A percentile compares a stretch with the other conserved stretches of the same genome.
Conservation (phyloP, 2,329 filamentous ascomycete genomes). For the Sarocladium oryzae region DNA sequence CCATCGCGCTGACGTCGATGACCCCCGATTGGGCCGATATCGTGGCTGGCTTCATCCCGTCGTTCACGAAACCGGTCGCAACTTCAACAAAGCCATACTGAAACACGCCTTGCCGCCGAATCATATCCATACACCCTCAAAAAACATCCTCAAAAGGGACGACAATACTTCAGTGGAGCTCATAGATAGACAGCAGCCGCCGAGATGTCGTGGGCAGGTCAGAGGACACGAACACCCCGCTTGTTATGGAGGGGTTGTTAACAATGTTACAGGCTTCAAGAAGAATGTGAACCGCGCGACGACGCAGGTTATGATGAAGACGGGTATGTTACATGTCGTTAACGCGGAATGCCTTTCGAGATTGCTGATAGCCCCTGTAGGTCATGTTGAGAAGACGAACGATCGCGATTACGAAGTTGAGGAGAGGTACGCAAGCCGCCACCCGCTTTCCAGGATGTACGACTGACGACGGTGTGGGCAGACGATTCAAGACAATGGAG, state of each 20-base stretch:
- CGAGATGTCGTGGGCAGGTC: conserved; percentile 68
- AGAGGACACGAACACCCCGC: conserved; percentile 19
- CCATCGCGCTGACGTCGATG: conserved; percentile 18
- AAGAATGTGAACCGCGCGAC: conserved; percentile 98
- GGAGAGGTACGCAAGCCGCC: conserved; percentile 55
- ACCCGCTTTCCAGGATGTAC: neutral
- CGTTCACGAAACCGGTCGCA: neutral
- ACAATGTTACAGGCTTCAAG: conserved; percentile 42
- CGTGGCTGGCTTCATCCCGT: conserved; percentile 24
- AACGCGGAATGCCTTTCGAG: too few species aligned
- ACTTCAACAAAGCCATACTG: neutral
- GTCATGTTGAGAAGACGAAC: conserved; percentile 97
- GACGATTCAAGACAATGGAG: conserved; percentile 97
- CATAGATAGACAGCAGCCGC: conserved; percentile 14
- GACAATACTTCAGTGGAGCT: neutral
- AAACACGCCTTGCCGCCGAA: neutral
- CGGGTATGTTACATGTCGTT: too few species aligned
- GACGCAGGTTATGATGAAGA: conserved; percentile 99
- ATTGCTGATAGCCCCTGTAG: conserved; percentile 31
- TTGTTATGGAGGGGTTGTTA: conserved; percentile 21
- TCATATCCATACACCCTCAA: neutral
- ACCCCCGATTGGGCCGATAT: conserved; percentile 11
- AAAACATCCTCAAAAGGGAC: neutral
- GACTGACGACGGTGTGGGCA: conserved; percentile 27
- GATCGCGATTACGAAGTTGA: conserved; percentile 99